Evolutionary conservation across 805 yeast genomes (phyloP), one percentile per base, ranked within the genome.

Genomic region (Metschnikowia kofuensis): DNA sequence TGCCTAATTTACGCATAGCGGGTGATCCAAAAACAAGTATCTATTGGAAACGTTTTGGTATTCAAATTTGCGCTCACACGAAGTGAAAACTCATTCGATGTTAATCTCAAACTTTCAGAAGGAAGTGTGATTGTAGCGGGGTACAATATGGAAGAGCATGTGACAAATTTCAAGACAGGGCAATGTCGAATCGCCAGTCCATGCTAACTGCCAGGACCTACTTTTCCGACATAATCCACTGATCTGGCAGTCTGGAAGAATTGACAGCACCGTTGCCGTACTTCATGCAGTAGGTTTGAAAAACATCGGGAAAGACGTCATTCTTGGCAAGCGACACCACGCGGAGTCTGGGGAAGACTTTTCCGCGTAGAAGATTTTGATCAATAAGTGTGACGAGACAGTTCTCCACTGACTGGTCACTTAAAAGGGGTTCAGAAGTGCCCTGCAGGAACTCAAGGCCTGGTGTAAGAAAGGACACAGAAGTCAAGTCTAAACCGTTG

Each of bases 301-400:
- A 52, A 5, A 60, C 47, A 10, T 57, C 50, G 1, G 81, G 77
- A 53, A 78, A 78, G 2, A 76, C 75, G 21, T 68, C 69, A 9
- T 65, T 61, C 45, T 70, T 76, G 29, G 79, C 72, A 9, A 78
- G 59, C 0, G 79, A 67, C 2, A 75, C 66, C 5, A 68, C 63
- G 37, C 73, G 64, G 9, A 68, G 59, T 34, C 73, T 61, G 0
- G 79, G 69, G 34, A 73, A 66, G 0, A 80, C 57, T 49, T 81
- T 82, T 0, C 83, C 86, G 51, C 75, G 78, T 34, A 83, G 55
- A 14, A 80, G 59, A 47, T 77, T 79, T 48, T 78, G 79, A 51
- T 79, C 84, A 37, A 79, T 75, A n/a, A 83, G 56, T 2, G 79
- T 64, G 12, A 78, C 67, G 40, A 81, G 61, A 7, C 82, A 55